Percentiles rank a stretch among this genome's conserved stretches.
These are phyloP conservation scores for Yarrowia sp. DNA, from an alignment of 805 yeast species.

Conservation along the genomic window DNA sequence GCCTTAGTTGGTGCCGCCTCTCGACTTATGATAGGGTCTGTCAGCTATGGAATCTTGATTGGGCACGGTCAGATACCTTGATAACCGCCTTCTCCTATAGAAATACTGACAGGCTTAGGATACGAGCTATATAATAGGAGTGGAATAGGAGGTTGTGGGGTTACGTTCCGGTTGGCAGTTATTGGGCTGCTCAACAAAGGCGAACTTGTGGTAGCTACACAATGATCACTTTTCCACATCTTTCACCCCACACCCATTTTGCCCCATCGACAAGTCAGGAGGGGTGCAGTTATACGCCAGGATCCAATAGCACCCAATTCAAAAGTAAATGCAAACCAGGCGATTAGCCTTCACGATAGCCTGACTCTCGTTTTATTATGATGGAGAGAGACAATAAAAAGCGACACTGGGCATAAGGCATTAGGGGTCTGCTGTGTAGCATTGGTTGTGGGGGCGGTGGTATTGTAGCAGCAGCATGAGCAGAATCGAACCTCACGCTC, in stretches of 20 bases:
- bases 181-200: too few species aligned
- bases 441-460: not conserved
- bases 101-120: not conserved
- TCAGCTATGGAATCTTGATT: constrained; percentile 5
- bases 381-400: not conserved
- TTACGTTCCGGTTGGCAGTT: too few species aligned
- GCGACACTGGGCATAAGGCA: not conserved
- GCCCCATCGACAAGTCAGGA: not conserved
- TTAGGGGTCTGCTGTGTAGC: not conserved
- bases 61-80: not conserved
- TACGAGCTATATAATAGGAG: not conserved
- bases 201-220: too few species aligned
- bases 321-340: constrained; percentile 20
- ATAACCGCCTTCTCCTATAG: constrained; percentile 10
- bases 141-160: too few species aligned
- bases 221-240: too few species aligned
- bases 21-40: not conserved
- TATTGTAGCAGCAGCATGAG: too few species aligned
- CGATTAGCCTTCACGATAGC: constrained; percentile 23
- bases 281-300: constrained; percentile 22
- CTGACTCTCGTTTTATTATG: constrained; percentile 4
- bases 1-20: not conserved
- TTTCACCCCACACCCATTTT: too few species aligned
- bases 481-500: too few species aligned
- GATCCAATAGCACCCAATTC: constrained; percentile 20